phyloP scores from a whole-genome alignment of 2,329 filamentous ascomycete genomes.

The Sporothrix humicola region DNA sequence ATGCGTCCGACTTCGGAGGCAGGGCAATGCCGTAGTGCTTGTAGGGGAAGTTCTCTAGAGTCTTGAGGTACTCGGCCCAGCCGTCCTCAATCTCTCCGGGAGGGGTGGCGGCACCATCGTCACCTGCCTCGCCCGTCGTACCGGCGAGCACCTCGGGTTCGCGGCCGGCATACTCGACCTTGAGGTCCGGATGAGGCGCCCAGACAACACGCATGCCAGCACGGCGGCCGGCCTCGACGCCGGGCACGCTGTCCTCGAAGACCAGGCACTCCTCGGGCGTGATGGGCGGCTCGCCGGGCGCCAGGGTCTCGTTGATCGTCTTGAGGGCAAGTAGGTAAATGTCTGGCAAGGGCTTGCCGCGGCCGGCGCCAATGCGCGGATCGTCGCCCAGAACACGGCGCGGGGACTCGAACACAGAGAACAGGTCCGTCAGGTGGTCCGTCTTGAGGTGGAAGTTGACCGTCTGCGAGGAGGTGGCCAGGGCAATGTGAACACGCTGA shows the following conservation, averaged over 20 bases:
- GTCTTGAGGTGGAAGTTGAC: constrained; percentile 81
- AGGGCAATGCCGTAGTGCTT: constrained; percentile 64
- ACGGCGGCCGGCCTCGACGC: constrained; percentile 86
- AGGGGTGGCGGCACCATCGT: constrained; percentile 57
- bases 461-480: constrained; percentile 79
- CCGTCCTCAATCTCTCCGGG: constrained; percentile 64
- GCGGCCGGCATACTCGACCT: constrained; percentile 74
- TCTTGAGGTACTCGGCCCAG: constrained; percentile 62
- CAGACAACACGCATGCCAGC: constrained; percentile 95
- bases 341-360: constrained; percentile 94
- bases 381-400: constrained; percentile 88
- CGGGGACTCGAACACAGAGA: constrained; percentile 69
- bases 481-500: constrained; percentile 72
- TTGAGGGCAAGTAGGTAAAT: constrained; percentile 88
- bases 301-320: constrained; percentile 78
- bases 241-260: constrained; percentile 93
- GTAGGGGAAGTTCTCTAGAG: constrained; percentile 62
- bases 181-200: constrained; percentile 82
- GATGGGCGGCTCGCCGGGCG: constrained; percentile 67
- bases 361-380: constrained; percentile 71
- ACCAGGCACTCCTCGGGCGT: constrained; percentile 87
- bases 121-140: constrained; percentile 70
- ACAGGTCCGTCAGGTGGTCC: constrained; percentile 61
- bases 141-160: constrained; percentile 86
- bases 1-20: constrained; percentile 39